A percentile compares a stretch with the other conserved stretches of the same genome.
phyloP scores from a whole-genome alignment of 805 yeast species.

The Spathaspora arborariae region DNA sequence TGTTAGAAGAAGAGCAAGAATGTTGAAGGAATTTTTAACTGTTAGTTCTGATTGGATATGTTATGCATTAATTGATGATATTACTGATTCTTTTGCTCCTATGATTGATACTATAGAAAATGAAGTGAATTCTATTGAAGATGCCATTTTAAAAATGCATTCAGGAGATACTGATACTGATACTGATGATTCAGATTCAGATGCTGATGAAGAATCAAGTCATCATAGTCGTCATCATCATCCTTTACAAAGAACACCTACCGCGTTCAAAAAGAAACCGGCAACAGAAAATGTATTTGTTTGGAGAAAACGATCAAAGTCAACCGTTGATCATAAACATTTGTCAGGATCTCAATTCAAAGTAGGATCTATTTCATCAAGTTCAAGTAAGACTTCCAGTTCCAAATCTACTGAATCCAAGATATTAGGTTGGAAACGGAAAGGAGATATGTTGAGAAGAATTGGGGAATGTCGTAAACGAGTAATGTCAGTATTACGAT shows the following conservation, averaged over 20 bases:
- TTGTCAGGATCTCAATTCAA: constrained; percentile 9
- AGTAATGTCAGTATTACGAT: constrained; percentile 83
- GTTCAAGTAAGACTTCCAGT: constrained; percentile 7
- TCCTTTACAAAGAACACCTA: neutral
- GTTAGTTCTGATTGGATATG: constrained; percentile 97
- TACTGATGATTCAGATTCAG: constrained; percentile 37
- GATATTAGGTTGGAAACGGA: constrained; percentile 68
- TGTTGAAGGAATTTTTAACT: constrained; percentile 80
- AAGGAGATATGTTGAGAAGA: constrained; percentile 91
- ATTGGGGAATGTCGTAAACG: constrained; percentile 94
- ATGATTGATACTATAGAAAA: constrained; percentile 91
- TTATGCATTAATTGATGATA: constrained; percentile 93
- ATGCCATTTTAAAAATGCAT: constrained; percentile 84
- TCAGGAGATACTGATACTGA: constrained; percentile 53
- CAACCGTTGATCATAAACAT: constrained; percentile 30
- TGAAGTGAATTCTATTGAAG: constrained; percentile 93
- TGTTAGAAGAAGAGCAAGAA: constrained; percentile 87
- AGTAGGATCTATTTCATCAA: constrained; percentile 2
- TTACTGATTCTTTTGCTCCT: constrained; percentile 97
- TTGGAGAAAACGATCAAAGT: constrained; percentile 33
- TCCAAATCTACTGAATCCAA: constrained; percentile 46
- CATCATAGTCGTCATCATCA: constrained; percentile 18
- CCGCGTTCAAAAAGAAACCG: neutral
- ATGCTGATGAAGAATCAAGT: constrained; percentile 16
- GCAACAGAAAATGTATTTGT: constrained; percentile 23